These are phyloP conservation scores for Pezicula carpinea DNA, from an alignment of 2,329 filamentous ascomycete species.

Conservation along the genomic window DNA sequence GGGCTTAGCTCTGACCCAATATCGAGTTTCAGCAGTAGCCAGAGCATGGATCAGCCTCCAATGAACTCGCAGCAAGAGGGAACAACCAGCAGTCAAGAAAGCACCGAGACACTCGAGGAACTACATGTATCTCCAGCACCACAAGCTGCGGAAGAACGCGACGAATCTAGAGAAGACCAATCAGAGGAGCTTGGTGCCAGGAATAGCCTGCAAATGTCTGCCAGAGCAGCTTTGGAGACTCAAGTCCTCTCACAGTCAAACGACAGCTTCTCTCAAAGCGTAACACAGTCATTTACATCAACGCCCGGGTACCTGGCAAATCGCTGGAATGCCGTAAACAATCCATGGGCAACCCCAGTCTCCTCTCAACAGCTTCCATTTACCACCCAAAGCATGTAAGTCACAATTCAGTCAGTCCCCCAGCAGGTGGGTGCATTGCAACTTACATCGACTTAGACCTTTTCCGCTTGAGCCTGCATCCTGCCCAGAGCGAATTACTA, in stretches of 20 bases:
- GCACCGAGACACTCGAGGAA: constrained; percentile 5
- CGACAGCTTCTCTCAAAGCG: constrained; percentile 4
- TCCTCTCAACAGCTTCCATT: constrained; percentile 28
- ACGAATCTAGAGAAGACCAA: constrained; percentile 4
- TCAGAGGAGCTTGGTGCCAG: background rate
- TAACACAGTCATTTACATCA: constrained; percentile 23
- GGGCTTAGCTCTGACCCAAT: constrained; percentile 25
- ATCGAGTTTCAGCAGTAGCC: constrained; percentile 17
- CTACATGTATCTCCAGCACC: constrained; percentile 1
- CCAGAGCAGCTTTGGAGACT: background rate
- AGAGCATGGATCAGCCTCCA: constrained; percentile 12
- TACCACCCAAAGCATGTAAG: constrained; percentile 41
- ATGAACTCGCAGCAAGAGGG: constrained; percentile 10
- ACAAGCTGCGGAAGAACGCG: background rate
- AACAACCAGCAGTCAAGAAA: constrained; percentile 8
- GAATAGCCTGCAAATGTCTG: background rate
- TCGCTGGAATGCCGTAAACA: constrained; percentile 47
- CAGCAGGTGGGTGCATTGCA: constrained; percentile 5
- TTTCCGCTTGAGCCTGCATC: constrained; percentile 21
- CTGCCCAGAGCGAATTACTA: constrained; percentile 23
- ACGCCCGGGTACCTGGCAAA: constrained; percentile 38
- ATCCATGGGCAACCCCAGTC: constrained; percentile 46
- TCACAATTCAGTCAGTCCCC: constrained; percentile 6
- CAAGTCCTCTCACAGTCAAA: background rate
- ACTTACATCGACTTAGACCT: constrained; percentile 13